Percentiles rank a stretch among this genome's conserved stretches.
Conservation (phyloP, 441 rosid species). For the Populus hybrid region DNA sequence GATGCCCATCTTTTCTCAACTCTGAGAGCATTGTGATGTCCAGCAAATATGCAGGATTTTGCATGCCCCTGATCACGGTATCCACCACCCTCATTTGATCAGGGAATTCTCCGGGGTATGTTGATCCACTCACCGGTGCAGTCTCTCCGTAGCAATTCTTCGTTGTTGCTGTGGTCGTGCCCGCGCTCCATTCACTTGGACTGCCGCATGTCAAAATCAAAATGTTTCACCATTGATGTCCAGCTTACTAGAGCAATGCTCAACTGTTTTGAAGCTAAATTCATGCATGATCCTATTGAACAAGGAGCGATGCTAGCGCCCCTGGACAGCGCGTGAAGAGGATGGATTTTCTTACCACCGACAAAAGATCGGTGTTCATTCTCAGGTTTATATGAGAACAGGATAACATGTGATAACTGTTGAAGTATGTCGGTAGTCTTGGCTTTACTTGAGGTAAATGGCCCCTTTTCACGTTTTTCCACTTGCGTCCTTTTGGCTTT, state of each 20-base stretch:
- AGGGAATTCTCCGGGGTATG: conserved; percentile 51
- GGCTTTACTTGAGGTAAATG: background rate
- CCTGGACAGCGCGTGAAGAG: background rate
- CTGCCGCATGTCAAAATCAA: conserved; percentile 29
- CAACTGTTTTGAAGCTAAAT: background rate
- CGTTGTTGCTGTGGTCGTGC: conserved; percentile 26
- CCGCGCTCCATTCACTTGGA: conserved; percentile 70
- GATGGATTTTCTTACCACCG: background rate
- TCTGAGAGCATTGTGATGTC: conserved; percentile 88
- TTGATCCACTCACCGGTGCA: conserved; percentile 47
- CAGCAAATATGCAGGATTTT: conserved; percentile 49
- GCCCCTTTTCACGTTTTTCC: no score
- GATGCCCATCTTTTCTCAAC: conserved; percentile 81
- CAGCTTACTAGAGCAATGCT: background rate
- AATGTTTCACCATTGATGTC: background rate
- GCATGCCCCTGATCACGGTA: conserved; percentile 53
- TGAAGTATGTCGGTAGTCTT: background rate
- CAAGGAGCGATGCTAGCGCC: background rate
- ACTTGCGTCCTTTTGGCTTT: no score
- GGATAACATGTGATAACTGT: background rate
- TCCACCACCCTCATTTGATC: conserved; percentile 72
- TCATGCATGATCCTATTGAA: background rate
- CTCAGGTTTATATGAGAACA: background rate
- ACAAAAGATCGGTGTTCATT: background rate
- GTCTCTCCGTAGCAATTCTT: conserved; percentile 84